Evolutionary conservation across 352 stramenopile genomes (phyloP).

Genomic region (Elongisporangium undulatum): DNA sequence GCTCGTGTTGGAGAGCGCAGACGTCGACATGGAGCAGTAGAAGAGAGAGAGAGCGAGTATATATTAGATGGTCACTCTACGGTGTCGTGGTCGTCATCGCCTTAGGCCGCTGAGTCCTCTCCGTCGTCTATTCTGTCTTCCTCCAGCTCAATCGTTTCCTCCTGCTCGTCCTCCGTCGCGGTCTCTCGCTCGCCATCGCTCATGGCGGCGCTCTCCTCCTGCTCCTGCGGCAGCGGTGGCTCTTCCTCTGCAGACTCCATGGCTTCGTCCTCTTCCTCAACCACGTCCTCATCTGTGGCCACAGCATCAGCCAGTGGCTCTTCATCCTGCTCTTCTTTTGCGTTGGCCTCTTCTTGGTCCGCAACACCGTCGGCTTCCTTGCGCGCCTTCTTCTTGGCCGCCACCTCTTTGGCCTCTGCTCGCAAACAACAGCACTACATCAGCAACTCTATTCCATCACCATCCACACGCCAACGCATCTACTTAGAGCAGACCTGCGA

Average conservation of each 20-base stretch:
- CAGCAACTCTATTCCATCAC: too few relatives aligned
- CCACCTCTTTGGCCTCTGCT: slow-evolving; percentile 42
- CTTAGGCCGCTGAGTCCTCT: slow-evolving; percentile 1
- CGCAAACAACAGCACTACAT: neutral
- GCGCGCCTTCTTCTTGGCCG: slow-evolving; percentile 24
- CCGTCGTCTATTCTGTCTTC: slow-evolving; percentile 12
- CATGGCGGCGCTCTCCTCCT: slow-evolving; percentile 11
- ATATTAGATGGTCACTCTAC: too few relatives aligned
- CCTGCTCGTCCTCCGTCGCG: slow-evolving; percentile 16
- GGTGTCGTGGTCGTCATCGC: neutral
- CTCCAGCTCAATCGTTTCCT: slow-evolving; percentile 6
- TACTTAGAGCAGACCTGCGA: slow-evolving; percentile 59
- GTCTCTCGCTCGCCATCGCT: slow-evolving; percentile 16
- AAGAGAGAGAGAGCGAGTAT: too few relatives aligned
- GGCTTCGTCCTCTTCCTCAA: slow-evolving; percentile 25
- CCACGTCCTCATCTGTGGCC: slow-evolving; percentile 26
- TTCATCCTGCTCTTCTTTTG: slow-evolving; percentile 20
- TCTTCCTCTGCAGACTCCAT: slow-evolving; percentile 38
- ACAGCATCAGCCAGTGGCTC: slow-evolving; percentile 10
- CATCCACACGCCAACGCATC: too few relatives aligned
- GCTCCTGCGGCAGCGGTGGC: slow-evolving; percentile 13
- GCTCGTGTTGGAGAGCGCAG: slow-evolving; percentile 30
- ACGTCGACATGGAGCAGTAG: slow-evolving; percentile 46
- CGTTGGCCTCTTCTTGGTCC: too few relatives aligned
- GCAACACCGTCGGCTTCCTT: slow-evolving; percentile 18